These are phyloP conservation scores for Zygoascus sp. DNA, from an alignment of 1,139 yeast genomes.

Conservation along the genomic window DNA sequence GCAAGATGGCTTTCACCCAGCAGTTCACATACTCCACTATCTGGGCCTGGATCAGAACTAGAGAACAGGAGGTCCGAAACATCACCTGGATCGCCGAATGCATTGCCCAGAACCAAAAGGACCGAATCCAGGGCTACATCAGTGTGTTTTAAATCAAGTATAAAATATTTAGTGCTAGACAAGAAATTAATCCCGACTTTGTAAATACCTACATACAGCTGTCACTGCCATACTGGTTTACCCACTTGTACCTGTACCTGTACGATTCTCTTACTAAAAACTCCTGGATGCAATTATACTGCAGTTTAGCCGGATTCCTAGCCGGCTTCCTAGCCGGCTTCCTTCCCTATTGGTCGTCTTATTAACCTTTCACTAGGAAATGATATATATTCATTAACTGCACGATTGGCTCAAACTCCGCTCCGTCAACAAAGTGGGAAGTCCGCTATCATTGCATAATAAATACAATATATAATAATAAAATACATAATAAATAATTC, in stretches of 20 bases:
- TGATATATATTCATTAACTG: no score
- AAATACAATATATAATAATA: not conserved
- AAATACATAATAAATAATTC: conserved; percentile 1
- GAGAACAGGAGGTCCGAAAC: conserved; percentile 94
- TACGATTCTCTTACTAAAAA: no score
- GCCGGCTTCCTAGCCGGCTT: no score
- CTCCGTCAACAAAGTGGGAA: not conserved
- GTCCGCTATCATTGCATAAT: not conserved
- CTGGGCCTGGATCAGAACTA: conserved; percentile 95
- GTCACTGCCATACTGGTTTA: no score
- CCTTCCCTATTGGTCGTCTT: no score
- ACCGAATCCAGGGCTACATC: conserved; percentile 39
- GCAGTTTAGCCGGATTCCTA: no score
- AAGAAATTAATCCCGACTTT: not conserved
- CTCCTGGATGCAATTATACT: no score
- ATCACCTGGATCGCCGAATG: conserved; percentile 99
- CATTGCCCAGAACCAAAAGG: conserved; percentile 46
- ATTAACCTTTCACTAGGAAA: not conserved
- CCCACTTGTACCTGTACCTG: no score
- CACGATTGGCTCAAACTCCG: not conserved
- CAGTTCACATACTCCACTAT: conserved; percentile 87
- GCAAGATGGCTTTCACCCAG: conserved; percentile 92
- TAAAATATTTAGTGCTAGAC: not conserved
- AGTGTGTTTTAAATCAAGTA: conserved; percentile 33
- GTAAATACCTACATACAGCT: no score